Evolutionary conservation across 352 stramenopile species (phyloP), one percentile per base, ranked within the genome.

Genomic region (Globisporangium parvum): DNA sequence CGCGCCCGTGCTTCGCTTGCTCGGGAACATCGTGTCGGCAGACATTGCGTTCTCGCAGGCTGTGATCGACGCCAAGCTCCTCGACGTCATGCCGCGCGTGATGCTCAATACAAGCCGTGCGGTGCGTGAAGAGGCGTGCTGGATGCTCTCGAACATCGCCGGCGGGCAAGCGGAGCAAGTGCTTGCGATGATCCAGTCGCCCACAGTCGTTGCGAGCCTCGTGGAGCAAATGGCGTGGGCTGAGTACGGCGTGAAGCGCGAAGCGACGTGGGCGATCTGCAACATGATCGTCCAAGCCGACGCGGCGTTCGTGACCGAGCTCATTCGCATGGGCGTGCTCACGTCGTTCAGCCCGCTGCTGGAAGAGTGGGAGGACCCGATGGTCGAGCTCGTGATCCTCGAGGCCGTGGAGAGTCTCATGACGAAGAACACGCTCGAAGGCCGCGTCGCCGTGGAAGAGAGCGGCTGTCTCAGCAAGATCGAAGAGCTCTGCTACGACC

Each of bases 221-320:
- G 62, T 94, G 44, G 84, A 94, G 61, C 84, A 94, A 56, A 85
- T 94, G 71, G 71, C 80, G n/a, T 94, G 84, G 84, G 84, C 84
- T 10, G 84, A 94, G 59, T 92, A 91, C 55, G 75, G 74, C 44
- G 84, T 94, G 14, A 87, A 90, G 68, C 81, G 81, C 15, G 84
- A 94, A 60, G 84, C 84, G 15, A 91, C 81, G 41, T 94, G 84
- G 84, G 84, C 84, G 18, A 83, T 92, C 59, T 94, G 84, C 70
- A 94, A 91, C 58, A 77, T 94, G 31, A 89, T 92, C 51, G 81
- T 92, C 18, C 75, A 82, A 41, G 77, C 79, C 23, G 82, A 69
- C 47, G 46, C 67, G 26, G 69, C 79, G 23, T 86, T 85, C 59
- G 59, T 91, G 20, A 59, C 61, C 20, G 72, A 92, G 57, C 76